Conservation (phyloP, 495 filamentous ascomycete genomes). For the Penicillium cataractarum region DNA sequence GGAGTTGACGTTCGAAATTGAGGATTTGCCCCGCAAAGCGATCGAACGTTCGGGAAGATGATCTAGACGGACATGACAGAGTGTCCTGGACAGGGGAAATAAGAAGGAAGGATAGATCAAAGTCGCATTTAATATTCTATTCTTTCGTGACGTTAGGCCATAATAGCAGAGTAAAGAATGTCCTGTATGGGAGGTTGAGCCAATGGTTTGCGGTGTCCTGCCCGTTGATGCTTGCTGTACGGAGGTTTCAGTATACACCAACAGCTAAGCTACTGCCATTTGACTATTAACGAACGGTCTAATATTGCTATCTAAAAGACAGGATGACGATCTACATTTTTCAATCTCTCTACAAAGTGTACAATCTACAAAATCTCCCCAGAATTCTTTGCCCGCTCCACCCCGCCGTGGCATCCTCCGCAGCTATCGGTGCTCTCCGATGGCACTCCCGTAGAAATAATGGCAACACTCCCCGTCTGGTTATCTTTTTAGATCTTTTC, state of each 20-base stretch:
- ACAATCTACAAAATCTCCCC: not conserved
- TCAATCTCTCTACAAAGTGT: not conserved
- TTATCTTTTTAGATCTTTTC: slow-evolving; percentile 9
- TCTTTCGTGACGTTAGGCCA: not conserved
- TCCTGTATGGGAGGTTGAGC: not conserved
- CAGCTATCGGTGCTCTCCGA: slow-evolving; percentile 49
- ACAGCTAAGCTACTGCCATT: not conserved
- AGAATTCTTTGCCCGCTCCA: not conserved
- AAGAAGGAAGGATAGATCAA: not conserved
- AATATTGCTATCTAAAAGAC: not conserved
- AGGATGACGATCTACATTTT: no score
- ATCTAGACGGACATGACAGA: slow-evolving; percentile 6
- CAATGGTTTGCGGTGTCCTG: not conserved
- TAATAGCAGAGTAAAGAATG: not conserved
- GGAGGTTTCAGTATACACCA: not conserved
- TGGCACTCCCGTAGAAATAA: slow-evolving; percentile 35
- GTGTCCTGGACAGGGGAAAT: not conserved
- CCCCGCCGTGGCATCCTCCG: slow-evolving; percentile 41
- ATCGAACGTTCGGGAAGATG: slow-evolving; percentile 42
- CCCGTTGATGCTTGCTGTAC: not conserved
- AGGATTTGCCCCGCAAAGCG: slow-evolving; percentile 40
- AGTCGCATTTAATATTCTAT: not conserved
- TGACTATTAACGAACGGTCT: not conserved
- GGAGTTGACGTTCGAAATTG: slow-evolving; percentile 26
- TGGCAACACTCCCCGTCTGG: slow-evolving; percentile 13